phyloP scores from a whole-genome alignment of 371 early-diverging fungal species.

The Dichotomocladium elegans region DNA sequence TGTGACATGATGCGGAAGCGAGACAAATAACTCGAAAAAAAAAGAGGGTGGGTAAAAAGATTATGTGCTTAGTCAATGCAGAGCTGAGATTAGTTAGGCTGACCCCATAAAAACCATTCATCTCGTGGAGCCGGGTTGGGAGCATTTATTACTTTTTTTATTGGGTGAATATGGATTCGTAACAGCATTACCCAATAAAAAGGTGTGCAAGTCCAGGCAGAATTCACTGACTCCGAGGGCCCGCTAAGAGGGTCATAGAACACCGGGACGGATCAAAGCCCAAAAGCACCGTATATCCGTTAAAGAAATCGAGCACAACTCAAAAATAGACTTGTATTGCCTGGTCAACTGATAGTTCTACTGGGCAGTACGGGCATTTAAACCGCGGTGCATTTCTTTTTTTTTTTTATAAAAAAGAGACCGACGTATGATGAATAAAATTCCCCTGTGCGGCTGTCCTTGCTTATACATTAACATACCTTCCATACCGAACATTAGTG shows the following conservation, averaged over 20 bases:
- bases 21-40: slow-evolving; percentile 11
- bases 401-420: background rate
- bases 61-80: no score
- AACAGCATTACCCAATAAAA: background rate
- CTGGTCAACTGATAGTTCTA: slow-evolving; percentile 72
- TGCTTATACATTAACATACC: no score
- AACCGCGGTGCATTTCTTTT: slow-evolving; percentile 54
- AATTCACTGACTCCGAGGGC: no score
- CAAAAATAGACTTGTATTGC: slow-evolving; percentile 82
- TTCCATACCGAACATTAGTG: slow-evolving; percentile 29
- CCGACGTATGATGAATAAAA: background rate
- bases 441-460: no score
- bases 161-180: no score
- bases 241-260: no score
- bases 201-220: background rate
- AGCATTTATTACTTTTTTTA: no score
- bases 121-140: background rate
- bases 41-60: background rate
- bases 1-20: background rate
- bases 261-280: no score
- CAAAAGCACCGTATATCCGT: background rate
- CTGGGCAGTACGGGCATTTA: slow-evolving; percentile 98
- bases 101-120: no score
- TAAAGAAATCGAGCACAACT: background rate
- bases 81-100: background rate